These are phyloP conservation scores for Nigrospora sphaerica DNA, from an alignment of 2,329 filamentous ascomycete species.

Conservation along the genomic window DNA sequence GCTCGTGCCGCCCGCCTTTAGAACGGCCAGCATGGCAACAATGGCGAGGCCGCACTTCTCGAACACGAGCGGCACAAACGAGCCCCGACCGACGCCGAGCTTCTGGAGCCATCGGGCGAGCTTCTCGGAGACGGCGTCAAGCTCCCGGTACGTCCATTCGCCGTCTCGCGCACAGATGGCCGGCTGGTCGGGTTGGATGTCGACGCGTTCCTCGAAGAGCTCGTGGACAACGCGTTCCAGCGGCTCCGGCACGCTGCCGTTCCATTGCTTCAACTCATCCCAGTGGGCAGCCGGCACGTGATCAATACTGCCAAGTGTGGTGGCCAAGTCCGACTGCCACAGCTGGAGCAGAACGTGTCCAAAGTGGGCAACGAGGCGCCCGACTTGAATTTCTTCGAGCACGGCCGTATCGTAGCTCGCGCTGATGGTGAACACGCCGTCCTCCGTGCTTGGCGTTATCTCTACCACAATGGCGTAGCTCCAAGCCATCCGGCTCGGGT, in stretches of 20 bases:
- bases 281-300: neutral
- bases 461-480: neutral
- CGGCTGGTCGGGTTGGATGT: neutral
- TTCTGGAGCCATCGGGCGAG: neutral
- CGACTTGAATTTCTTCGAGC: neutral
- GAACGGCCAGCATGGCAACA: neutral
- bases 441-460: neutral
- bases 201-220: neutral
- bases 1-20: neutral
- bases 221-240: neutral
- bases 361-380: neutral
- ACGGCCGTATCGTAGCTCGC: neutral
- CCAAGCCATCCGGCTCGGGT: neutral
- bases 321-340: neutral
- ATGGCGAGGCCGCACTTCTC: neutral
- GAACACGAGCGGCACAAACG: neutral
- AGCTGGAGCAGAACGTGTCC: neutral
- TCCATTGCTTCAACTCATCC: neutral
- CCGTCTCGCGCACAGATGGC: neutral
- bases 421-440: neutral
- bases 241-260: neutral
- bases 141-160: neutral
- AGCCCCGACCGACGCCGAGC: neutral
- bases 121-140: neutral
- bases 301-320: neutral